Percentiles rank a stretch among this genome's conserved stretches.
These are phyloP conservation scores for Fusarium sp. DNA, from an alignment of 2,329 filamentous ascomycete genomes.

Conservation along the genomic window DNA sequence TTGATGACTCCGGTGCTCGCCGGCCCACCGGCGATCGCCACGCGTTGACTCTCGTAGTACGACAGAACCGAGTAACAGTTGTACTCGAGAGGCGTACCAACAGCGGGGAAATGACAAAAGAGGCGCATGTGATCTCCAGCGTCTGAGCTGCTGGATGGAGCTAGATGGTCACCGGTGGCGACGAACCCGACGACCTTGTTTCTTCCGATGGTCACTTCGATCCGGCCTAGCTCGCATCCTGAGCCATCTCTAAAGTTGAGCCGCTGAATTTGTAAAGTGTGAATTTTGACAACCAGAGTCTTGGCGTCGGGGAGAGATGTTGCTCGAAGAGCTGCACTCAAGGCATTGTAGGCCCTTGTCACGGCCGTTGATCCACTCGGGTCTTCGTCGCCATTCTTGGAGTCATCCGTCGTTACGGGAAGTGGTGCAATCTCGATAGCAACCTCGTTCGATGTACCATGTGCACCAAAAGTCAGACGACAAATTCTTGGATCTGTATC, in stretches of 20 bases:
- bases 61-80: slow-evolving; percentile 47
- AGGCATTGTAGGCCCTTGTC: neutral
- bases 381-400: neutral
- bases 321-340: neutral
- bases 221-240: neutral
- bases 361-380: neutral
- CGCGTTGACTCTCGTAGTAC: slow-evolving; percentile 12
- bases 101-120: slow-evolving; percentile 28
- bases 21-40: neutral
- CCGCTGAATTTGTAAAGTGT: neutral
- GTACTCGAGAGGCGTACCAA: slow-evolving; percentile 23
- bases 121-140: slow-evolving; percentile 4
- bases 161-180: neutral
- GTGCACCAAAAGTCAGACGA: neutral
- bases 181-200: slow-evolving; percentile 1
- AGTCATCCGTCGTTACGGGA: neutral
- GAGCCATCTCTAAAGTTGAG: neutral
- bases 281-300: neutral
- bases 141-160: neutral
- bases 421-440: neutral
- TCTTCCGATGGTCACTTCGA: neutral
- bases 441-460: neutral
- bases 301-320: neutral
- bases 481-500: neutral
- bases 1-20: slow-evolving; percentile 17